Conservation (phyloP, 2,329 filamentous ascomycete genomes). For the Davidsoniella australis region DNA sequence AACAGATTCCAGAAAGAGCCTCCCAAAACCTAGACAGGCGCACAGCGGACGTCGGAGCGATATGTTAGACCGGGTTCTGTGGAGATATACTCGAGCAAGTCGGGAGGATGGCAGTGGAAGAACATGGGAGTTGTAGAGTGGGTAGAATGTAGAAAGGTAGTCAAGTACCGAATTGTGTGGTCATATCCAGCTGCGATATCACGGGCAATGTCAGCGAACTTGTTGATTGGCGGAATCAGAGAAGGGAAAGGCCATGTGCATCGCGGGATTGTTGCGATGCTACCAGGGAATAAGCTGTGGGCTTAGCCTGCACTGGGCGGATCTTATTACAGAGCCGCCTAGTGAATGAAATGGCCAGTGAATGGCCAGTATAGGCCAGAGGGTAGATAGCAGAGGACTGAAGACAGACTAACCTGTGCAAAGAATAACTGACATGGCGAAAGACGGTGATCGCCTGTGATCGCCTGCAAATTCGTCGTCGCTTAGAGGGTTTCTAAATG, state of each 20-base stretch:
- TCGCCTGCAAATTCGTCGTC: neutral
- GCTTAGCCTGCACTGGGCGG: too few relatives aligned
- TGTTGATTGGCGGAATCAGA: too few relatives aligned
- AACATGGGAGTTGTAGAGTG: neutral
- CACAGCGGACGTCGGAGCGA: conserved; percentile 1
- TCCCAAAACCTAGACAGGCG: conserved; percentile 69
- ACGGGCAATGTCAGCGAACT: too few relatives aligned
- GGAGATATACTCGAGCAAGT: neutral
- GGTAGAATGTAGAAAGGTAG: neutral
- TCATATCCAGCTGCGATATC: conserved; percentile 36
- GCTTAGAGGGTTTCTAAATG: neutral
- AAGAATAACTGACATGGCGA: conserved; percentile 41
- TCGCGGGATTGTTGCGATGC: too few relatives aligned
- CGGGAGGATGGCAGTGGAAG: neutral
- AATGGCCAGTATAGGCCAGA: neutral
- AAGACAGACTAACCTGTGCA: conserved; percentile 34
- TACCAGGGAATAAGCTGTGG: too few relatives aligned
- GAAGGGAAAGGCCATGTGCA: neutral
- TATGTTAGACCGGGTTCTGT: conserved; percentile 9
- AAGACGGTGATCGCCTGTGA: neutral
- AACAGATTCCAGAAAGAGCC: conserved; percentile 92
- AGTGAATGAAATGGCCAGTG: neutral
- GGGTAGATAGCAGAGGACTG: neutral
- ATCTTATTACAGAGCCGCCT: neutral
- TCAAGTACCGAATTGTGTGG: conserved; percentile 42